A percentile compares a stretch with the other conserved stretches of the same genome.
phyloP scores from a whole-genome alignment of 208 protist species.

The Acanthamoeba castellanii region DNA sequence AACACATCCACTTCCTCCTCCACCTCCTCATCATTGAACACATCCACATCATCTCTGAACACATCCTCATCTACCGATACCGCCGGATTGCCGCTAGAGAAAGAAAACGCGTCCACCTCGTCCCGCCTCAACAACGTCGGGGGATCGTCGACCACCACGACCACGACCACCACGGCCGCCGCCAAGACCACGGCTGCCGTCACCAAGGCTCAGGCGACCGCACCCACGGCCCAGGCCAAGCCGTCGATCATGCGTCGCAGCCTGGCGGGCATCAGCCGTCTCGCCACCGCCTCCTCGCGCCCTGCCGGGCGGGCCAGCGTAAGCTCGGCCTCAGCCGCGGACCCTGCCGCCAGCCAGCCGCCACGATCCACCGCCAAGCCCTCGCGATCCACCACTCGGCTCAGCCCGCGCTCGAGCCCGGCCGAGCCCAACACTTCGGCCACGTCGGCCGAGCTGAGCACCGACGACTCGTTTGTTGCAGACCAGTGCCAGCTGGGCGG shows the following conservation, averaged over 20 bases:
- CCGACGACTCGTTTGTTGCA: too few relatives aligned
- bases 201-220: neutral
- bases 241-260: neutral
- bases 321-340: neutral
- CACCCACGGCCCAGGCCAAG: neutral
- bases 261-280: neutral
- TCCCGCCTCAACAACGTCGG: neutral
- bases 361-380: neutral
- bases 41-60: neutral
- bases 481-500: neutral
- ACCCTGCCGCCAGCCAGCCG: neutral
- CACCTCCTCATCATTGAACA: neutral
- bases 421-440: too few relatives aligned
- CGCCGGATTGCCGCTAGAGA: neutral
- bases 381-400: neutral
- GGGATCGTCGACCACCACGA: neutral
- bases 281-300: neutral
- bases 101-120: neutral
- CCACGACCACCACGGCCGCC: neutral
- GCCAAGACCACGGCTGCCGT: neutral
- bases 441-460: neutral
- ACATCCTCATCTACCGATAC: neutral
- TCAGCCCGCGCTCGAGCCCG: neutral
- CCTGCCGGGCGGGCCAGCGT: neutral
- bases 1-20: neutral